Evolutionary conservation across 1,284 basidiomycete species (phyloP).

Genomic region (Apiotrichum montevideense): DNA sequence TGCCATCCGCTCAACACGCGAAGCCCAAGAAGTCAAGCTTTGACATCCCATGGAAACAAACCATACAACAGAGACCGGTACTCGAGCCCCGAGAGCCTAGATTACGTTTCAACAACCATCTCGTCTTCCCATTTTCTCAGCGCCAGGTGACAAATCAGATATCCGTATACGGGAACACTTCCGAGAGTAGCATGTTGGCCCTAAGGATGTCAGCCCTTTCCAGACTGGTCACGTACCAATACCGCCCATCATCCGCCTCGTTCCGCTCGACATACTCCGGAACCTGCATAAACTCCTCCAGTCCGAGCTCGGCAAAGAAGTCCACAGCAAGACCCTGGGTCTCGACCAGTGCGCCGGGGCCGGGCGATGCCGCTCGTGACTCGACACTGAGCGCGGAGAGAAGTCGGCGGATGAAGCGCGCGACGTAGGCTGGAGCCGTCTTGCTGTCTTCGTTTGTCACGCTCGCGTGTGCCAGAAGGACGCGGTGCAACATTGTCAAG

Average conservation of each 20-base stretch:
- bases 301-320: conserved; percentile 16
- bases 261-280: conserved; percentile 23
- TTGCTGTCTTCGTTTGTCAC: conserved; percentile 17
- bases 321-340: conserved; percentile 3
- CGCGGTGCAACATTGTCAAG: conserved; percentile 16
- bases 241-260: conserved; percentile 24
- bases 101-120: too few relatives aligned
- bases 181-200: conserved; percentile 4
- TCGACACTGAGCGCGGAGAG: conserved; percentile 14
- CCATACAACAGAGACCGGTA: too few relatives aligned
- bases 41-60: too few relatives aligned
- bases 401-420: conserved; percentile 16
- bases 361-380: conserved; percentile 1
- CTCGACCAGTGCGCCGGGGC: not conserved
- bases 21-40: too few relatives aligned
- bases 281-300: conserved; percentile 28
- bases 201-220: not conserved
- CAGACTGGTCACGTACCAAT: conserved; percentile 18
- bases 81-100: too few relatives aligned
- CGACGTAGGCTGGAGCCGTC: conserved; percentile 19
- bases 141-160: not conserved
- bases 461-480: conserved; percentile 16
- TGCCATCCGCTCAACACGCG: too few relatives aligned
- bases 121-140: too few relatives aligned
- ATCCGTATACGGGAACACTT: not conserved